Evolutionary conservation across 129 eudicot genomes (phyloP), one percentile per base, ranked within the genome.

Genomic region (Kitagawia praeruptora): DNA sequence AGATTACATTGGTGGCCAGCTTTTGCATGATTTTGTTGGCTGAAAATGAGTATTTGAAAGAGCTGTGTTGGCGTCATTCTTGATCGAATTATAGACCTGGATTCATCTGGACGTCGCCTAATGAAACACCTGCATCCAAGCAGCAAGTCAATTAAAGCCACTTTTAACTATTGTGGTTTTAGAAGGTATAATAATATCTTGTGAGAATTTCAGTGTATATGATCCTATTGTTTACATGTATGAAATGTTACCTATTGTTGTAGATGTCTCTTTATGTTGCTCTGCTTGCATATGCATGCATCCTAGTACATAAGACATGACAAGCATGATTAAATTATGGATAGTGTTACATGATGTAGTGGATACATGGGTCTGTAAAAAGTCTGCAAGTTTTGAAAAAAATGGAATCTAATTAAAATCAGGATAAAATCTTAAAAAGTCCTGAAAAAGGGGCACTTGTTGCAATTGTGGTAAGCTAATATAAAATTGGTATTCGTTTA

Each of bases 1-100:
- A 69, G 85, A 83, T 39, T 75, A 79, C 18, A 75, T 86, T 1
- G 83, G 88, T 2, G 83, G 89, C 39, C 87, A 83, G 39, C 77
- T 89, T 71, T 51, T 87, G 79, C 89, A 83, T 70, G 91, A 89
- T 83, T 85, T 87, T 81, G 90, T 84, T 70, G 91, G 93, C 37
- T 89, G 87, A 87, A 66, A 28, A 78, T 19, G 41, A 31, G 13
- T 63, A 0, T 41, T n/a, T 63, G 0, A 7, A 27, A 46, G 61
- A 51, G 69, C 48, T 53, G 31, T 0, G 10, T 46, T 34, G 70
- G 27, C 16, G 34, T 56, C 28, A 61, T 13, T 23, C 66, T 25
- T 44, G 42, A 64, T 28, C 21, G 74, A 78, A 64, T 61, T 21
- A 34, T 76, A 15, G 34, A 34, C 16, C 16, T 38, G 25, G n/a